Percentiles rank a stretch among this genome's conserved stretches.
Conservation (phyloP, 2,329 filamentous ascomycete genomes). For the Amphichorda felina region DNA sequence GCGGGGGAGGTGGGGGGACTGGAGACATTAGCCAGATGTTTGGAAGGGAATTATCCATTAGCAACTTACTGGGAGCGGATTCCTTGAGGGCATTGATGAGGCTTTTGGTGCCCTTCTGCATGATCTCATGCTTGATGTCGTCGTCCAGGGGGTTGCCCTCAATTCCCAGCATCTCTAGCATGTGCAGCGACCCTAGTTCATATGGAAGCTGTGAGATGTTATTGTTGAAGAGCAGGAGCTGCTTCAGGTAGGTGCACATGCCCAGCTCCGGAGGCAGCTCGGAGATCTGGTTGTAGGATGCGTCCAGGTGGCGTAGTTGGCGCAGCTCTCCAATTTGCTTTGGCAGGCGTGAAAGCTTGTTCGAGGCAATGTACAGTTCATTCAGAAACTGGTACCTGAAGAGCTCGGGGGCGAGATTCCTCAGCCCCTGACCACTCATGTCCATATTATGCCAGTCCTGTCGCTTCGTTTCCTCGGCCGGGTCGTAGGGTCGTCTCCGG, state of each 20-base stretch:
- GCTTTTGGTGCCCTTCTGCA: slow-evolving; percentile 78
- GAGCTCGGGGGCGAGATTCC: slow-evolving; percentile 65
- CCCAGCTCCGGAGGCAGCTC: slow-evolving; percentile 83
- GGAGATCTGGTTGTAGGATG: slow-evolving; percentile 76
- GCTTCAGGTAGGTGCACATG: slow-evolving; percentile 89
- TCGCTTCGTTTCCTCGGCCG: slow-evolving; percentile 53
- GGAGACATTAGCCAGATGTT: too few species aligned
- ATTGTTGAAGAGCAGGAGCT: slow-evolving; percentile 83
- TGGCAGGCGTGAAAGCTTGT: slow-evolving; percentile 75
- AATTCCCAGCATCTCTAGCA: slow-evolving; percentile 79
- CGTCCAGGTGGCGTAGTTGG: slow-evolving; percentile 70
- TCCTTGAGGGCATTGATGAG: slow-evolving; percentile 77
- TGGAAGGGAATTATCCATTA: background rate
- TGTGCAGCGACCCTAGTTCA: slow-evolving; percentile 80
- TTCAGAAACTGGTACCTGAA: slow-evolving; percentile 85
- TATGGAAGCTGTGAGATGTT: slow-evolving; percentile 69
- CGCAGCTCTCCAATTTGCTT: slow-evolving; percentile 71
- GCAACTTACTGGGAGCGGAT: slow-evolving; percentile 63
- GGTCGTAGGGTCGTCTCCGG: slow-evolving; percentile 49
- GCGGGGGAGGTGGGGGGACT: slow-evolving; percentile 69
- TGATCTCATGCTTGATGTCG: slow-evolving; percentile 67
- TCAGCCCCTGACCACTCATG: slow-evolving; percentile 88
- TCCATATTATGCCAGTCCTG: slow-evolving; percentile 92
- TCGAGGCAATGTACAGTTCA: slow-evolving; percentile 87
- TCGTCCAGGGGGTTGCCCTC: slow-evolving; percentile 81